Evolutionary conservation across 495 filamentous ascomycete genomes (phyloP), one percentile per base, ranked within the genome.

Genomic region (Trichoderma erinaceum): DNA sequence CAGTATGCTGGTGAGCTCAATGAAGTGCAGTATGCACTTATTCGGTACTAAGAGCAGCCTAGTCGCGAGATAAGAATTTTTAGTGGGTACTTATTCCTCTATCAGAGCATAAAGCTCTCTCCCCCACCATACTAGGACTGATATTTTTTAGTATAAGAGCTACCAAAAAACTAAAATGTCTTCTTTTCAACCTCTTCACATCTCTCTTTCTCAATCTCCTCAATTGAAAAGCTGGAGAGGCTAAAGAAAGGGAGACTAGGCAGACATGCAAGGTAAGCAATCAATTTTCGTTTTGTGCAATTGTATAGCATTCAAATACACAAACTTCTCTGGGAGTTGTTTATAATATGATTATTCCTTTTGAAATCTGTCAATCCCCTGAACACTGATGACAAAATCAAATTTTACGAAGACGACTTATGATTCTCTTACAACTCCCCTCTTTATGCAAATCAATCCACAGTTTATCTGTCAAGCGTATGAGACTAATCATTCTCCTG

Each of bases 281-380:
- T 52, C 48, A 52, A 25, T 52, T 38, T 38, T 6, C 25, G 0
- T 4, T 7, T 38, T 38, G 4, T 38, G 0, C 35, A 38, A 4
- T n/a, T n/a, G 18, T 50, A n/a, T 50, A 13, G 2, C 7, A 46
- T 46, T 46, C 1, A 21, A 50, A 18, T 6, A 50, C 16, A 50
- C 46, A 48, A 48, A n/a, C n/a, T n/a, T n/a, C n/a, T 48, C 41
- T 48, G 0, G 44, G 48, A 21, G 48, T 6, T 29, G n/a, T n/a
- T n/a, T n/a, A n/a, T 32, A 7, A 70, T n/a, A 78, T 79, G 77
- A 79, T 79, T 78, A 79, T 69, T 69, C 61, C 61, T 21, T 69
- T 73, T 69, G n/a, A 61, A 75, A 78, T 79, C 77, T 79, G 77
- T 79, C 77, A 79, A 79, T 79, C 77, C 77, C 67, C 77, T 77